Conservation (phyloP, 768 basidiomycete genomes). For the Kwoniella dejecticola region DNA sequence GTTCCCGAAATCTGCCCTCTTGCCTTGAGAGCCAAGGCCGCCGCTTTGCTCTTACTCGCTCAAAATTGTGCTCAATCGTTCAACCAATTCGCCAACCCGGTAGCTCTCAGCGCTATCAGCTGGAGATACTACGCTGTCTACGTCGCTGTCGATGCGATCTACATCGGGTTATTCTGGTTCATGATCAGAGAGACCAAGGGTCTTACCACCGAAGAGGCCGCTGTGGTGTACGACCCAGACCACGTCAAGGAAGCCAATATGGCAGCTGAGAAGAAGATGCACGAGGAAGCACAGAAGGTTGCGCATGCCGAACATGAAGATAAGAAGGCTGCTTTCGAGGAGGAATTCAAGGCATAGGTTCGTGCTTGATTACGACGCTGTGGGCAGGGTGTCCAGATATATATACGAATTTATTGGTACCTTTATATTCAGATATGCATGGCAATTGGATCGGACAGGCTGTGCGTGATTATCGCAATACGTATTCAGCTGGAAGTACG, state of each 20-base stretch:
- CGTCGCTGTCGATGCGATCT: conserved; percentile 15
- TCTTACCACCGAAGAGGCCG: conserved; percentile 20
- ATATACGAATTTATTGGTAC: no score
- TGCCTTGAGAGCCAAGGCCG: conserved; percentile 21
- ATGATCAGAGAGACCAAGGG: conserved; percentile 23
- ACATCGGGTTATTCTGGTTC: conserved; percentile 11
- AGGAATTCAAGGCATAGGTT: conserved; percentile 5
- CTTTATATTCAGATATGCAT: background rate
- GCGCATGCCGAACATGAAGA: conserved; percentile 4
- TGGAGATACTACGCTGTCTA: conserved; percentile 41
- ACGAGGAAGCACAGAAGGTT: conserved; percentile 13
- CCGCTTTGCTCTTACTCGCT: conserved; percentile 13
- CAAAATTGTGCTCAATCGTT: conserved; percentile 28
- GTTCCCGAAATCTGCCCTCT: conserved; percentile 29
- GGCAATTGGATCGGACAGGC: no score
- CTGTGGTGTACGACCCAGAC: conserved; percentile 23
- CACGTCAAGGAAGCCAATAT: conserved; percentile 12
- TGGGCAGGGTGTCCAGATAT: no score
- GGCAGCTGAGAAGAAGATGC: conserved; percentile 20
- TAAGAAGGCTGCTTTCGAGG: background rate
- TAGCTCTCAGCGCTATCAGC: conserved; percentile 30
- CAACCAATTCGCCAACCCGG: conserved; percentile 44
- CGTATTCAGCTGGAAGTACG: no score
- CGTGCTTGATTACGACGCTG: no score
- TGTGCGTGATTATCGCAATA: no score